A percentile compares a stretch with the other conserved stretches of the same genome.
Evolutionary conservation across 352 stramenopile species (phyloP).

Genomic region (Blastocystis sp.): DNA sequence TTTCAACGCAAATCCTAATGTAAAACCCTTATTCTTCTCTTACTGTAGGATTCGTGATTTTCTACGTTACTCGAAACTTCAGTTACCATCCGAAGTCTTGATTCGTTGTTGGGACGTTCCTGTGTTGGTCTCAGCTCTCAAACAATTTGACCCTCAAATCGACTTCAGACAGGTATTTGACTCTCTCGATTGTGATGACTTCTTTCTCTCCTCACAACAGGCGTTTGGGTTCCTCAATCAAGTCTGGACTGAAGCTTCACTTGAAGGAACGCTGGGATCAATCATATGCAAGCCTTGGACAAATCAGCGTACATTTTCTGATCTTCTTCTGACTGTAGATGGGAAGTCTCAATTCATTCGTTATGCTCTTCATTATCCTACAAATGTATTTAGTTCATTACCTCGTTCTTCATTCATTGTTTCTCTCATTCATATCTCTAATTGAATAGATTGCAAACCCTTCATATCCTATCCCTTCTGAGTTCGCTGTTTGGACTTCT

Average conservation of each 20-base stretch:
- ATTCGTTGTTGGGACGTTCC: not conserved
- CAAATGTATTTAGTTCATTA: not conserved
- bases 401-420: not conserved
- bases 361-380: not conserved
- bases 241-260: not conserved
- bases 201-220: not conserved
- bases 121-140: not conserved
- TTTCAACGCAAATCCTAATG: constrained; percentile 10
- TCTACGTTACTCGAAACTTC: not conserved
- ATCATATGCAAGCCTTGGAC: not conserved
- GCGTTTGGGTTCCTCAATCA: not conserved
- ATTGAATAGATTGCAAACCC: not conserved
- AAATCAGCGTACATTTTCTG: not conserved
- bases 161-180: constrained; percentile 1
- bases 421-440: not conserved
- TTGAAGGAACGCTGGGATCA: not conserved
- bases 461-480: not conserved
- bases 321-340: not conserved
- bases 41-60: not conserved
- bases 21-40: not conserved
- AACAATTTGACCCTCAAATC: not conserved
- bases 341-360: not conserved
- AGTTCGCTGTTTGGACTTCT: not conserved
- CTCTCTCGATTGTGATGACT: not conserved
- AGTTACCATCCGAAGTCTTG: not conserved